Base-by-base conservation (phyloP, 345 rosid species). In the Anacardium occidentale region DNA sequence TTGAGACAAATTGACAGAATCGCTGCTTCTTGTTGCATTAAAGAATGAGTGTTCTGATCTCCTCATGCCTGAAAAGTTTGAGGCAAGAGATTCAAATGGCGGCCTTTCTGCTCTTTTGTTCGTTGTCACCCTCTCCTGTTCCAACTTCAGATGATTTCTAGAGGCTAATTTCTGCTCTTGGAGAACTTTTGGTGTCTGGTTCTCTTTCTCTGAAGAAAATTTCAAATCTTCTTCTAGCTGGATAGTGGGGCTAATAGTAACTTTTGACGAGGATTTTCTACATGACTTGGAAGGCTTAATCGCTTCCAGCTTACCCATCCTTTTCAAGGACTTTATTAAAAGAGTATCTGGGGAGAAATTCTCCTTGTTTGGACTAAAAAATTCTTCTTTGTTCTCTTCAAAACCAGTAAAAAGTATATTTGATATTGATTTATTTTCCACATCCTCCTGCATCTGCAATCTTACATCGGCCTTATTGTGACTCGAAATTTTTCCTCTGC, bases 321-420 rank as follows among this genome's bases (percentile, higher is more conserved):
- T 82, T 64, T 80, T 90, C 61, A 78, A 72, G 70, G 85, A 82
- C 77, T 74, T 85, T 56, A 80, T 72, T 69, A 79, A 62, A 69
- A 75, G 88, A 64, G 82, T 76, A 52, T 82, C 83, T 73, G 98
- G 96, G n/a, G 85, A 81, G 78, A 82, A 72, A 76, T 92, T 95
- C 88, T 95, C 98, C 83, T 88, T 95, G 73, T 90, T 90, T 64
- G 91, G 96, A 61, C 88, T 87, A 62, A 80, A 85, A 32, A 78
- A 72, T 68, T 88, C 96, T 78, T 90, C 86, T 77, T 86, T 91
- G 53, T 60, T 79, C 47, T 70, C 81, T 68, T 80, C 84, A 73
- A 59, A 74, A 78, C 58, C 71, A 67, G 74, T 22, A 68, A 78
- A 73, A 76, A 74, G 80, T 59, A 71, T 57, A 63, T 56, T 77